Evolutionary conservation across 2,329 filamentous ascomycete species (phyloP).

Genomic region (Nothophoma quercina): DNA sequence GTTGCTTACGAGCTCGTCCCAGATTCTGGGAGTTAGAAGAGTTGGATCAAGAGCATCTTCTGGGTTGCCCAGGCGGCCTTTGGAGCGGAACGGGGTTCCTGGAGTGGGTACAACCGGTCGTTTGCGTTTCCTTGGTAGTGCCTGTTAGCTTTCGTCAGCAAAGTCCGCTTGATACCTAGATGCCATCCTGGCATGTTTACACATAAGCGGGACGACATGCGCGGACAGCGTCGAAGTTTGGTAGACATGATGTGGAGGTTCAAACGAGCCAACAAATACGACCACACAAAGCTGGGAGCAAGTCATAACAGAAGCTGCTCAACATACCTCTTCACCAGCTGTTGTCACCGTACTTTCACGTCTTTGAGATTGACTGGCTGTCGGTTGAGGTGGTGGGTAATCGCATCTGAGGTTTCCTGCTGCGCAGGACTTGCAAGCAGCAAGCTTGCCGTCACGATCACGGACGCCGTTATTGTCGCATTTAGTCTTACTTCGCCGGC

Average conservation of each 20-base stretch:
- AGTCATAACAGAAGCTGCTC: neutral
- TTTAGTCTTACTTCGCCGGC: conserved; percentile 84
- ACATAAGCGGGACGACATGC: neutral
- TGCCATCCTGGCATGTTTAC: neutral
- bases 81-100: conserved; percentile 50
- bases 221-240: too few species aligned
- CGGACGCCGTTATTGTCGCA: conserved; percentile 77
- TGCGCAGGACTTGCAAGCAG: conserved; percentile 74
- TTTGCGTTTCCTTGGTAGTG: conserved; percentile 37
- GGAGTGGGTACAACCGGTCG: conserved; percentile 49
- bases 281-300: neutral
- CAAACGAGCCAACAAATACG: neutral
- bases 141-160: conserved; percentile 17
- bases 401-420: conserved; percentile 75
- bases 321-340: conserved; percentile 34
- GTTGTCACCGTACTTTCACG: conserved; percentile 44
- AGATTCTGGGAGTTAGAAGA: conserved; percentile 69
- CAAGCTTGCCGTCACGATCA: conserved; percentile 58
- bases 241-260: too few species aligned
- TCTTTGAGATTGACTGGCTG: conserved; percentile 48
- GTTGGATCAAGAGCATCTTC: conserved; percentile 69
- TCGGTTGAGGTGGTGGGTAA: conserved; percentile 65
- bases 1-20: conserved; percentile 65
- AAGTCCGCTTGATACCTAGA: neutral
- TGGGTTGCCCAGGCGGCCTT: conserved; percentile 52